Conservation (phyloP, 768 basidiomycete genomes). For the Tulasnella sp. region DNA sequence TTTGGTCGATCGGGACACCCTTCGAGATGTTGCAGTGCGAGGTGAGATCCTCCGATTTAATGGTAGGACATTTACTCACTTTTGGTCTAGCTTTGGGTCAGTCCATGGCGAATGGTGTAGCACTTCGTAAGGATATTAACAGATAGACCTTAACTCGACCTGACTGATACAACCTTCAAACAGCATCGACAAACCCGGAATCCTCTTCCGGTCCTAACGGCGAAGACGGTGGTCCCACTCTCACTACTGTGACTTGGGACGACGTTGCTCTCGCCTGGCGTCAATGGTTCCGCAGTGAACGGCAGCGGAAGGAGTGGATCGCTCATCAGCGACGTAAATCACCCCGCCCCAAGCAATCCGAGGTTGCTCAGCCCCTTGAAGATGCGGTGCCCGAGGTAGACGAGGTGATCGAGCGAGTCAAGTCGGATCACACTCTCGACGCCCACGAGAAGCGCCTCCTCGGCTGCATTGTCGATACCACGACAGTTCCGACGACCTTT, state of each 20-base stretch:
- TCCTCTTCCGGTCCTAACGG: neutral
- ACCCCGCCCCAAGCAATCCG: neutral
- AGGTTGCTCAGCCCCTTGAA: neutral
- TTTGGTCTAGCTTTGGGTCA: neutral
- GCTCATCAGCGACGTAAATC: neutral
- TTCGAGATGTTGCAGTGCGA: neutral
- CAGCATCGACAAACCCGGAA: neutral
- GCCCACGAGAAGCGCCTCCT: conserved; percentile 71
- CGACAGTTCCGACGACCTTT: conserved; percentile 70
- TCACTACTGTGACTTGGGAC: neutral
- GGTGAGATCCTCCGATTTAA: neutral
- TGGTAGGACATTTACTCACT: neutral
- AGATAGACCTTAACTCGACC: neutral
- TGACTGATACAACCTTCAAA: neutral
- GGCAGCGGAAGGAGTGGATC: neutral
- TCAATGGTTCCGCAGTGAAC: neutral
- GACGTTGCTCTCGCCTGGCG: neutral
- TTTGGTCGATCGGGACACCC: neutral
- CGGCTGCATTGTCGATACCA: conserved; percentile 78
- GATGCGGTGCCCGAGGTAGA: neutral
- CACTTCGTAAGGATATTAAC: neutral
- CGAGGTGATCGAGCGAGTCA: conserved; percentile 55
- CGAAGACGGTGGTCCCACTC: neutral
- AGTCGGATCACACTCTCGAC: conserved; percentile 63
- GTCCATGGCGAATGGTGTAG: neutral